These are phyloP conservation scores for Cochlearia excelsa DNA, from an alignment of 345 rosid genomes.

Conservation along the genomic window DNA sequence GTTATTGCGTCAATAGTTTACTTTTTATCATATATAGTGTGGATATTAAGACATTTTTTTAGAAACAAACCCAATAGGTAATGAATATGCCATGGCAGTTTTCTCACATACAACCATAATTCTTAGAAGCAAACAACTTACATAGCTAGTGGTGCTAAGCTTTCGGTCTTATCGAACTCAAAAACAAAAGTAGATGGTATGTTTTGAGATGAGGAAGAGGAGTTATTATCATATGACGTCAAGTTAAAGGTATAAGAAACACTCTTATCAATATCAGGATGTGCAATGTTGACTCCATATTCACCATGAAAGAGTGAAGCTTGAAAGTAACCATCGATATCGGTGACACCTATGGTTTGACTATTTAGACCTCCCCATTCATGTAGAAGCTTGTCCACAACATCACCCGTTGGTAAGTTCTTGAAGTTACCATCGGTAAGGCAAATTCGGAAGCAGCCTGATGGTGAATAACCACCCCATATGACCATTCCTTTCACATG, in stretches of 20 bases:
- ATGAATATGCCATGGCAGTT: too few relatives aligned
- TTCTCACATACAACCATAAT: too few relatives aligned
- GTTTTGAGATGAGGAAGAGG: background rate
- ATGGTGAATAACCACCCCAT: slow-evolving; percentile 62
- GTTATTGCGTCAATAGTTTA: too few relatives aligned
- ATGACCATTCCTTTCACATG: slow-evolving; percentile 59
- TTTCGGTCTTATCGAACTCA: too few relatives aligned
- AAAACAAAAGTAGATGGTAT: slow-evolving; percentile 12
- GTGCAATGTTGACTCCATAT: slow-evolving; percentile 42
- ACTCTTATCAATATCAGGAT: slow-evolving; percentile 17
- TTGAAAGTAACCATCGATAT: slow-evolving; percentile 53
- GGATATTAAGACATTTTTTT: too few relatives aligned
- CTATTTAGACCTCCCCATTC: slow-evolving; percentile 49
- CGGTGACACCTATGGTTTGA: slow-evolving; percentile 37
- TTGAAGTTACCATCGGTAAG: slow-evolving; percentile 66
- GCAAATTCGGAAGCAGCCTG: slow-evolving; percentile 72
- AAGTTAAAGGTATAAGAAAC: slow-evolving; percentile 24
- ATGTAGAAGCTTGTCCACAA: slow-evolving; percentile 62
- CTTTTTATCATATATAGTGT: too few relatives aligned
- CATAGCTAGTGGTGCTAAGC: too few relatives aligned
- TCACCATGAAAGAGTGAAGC: slow-evolving; percentile 66
- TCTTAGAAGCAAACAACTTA: too few relatives aligned
- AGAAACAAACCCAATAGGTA: too few relatives aligned
- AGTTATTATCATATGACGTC: background rate
- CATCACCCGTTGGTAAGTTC: slow-evolving; percentile 64